phyloP scores from a whole-genome alignment of 768 basidiomycete species.

The Tremella yokohamensis region DNA sequence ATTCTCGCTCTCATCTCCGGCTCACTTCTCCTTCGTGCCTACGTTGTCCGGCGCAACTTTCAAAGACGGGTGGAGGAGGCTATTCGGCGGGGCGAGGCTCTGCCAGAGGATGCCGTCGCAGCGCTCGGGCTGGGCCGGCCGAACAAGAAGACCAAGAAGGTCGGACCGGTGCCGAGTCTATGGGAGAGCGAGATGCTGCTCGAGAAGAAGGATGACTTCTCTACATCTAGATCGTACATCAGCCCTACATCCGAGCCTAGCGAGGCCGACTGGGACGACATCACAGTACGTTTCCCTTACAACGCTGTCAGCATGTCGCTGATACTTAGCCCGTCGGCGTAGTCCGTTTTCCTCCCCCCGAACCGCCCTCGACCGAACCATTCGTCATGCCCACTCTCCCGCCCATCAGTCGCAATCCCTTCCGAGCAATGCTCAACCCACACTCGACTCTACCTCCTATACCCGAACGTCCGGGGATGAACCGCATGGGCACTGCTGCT shows the following conservation, averaged over 20 bases:
- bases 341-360: constrained; percentile 16
- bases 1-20: constrained; percentile 35
- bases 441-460: constrained; percentile 7
- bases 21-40: constrained; percentile 29
- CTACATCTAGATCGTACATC: not conserved
- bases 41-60: constrained; percentile 31
- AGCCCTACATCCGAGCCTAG: constrained; percentile 4
- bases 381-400: constrained; percentile 10
- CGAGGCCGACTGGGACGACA: constrained; percentile 22
- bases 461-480: constrained; percentile 3
- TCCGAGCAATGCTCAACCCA: constrained; percentile 13
- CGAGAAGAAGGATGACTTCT: constrained; percentile 9
- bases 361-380: not conserved
- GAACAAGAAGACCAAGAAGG: constrained; percentile 23
- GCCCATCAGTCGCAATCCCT: not conserved
- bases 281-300: constrained; percentile 15
- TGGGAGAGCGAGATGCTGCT: constrained; percentile 39
- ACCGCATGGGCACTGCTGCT: not conserved
- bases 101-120: constrained; percentile 27
- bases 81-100: constrained; percentile 22
- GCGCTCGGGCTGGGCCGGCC: constrained; percentile 22
- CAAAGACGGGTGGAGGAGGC: constrained; percentile 38
- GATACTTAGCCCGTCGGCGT: constrained; percentile 22
- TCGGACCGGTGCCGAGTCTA: constrained; percentile 35
- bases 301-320: not conserved